Evolutionary conservation across 2,329 filamentous ascomycete genomes (phyloP).

Genomic region (Aspergillus brunneoviolaceus): DNA sequence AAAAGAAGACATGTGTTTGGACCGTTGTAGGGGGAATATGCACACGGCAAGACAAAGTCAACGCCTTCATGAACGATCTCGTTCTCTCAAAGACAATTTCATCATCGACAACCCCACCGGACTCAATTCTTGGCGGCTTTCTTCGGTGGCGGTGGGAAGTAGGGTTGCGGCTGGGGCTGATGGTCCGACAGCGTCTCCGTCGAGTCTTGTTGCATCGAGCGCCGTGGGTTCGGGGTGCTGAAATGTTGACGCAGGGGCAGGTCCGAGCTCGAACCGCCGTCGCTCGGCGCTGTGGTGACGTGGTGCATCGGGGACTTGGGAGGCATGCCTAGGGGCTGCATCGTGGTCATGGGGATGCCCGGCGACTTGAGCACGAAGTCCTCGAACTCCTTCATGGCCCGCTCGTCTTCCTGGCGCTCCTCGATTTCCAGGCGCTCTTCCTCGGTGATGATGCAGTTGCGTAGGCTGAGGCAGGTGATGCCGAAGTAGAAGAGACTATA

Average conservation of each 20-base stretch:
- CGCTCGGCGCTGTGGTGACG: neutral
- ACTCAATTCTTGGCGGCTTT: constrained; percentile 33
- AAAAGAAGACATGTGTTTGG: neutral
- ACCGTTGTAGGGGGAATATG: neutral
- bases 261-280: constrained; percentile 30
- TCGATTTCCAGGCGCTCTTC: constrained; percentile 36
- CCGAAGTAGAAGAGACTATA: constrained; percentile 51
- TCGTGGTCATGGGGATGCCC: constrained; percentile 32
- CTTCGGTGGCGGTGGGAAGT: constrained; percentile 47
- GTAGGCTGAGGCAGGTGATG: constrained; percentile 50
- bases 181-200: constrained; percentile 17
- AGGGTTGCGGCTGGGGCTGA: constrained; percentile 32
- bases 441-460: constrained; percentile 47
- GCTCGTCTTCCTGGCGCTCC: constrained; percentile 38
- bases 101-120: neutral
- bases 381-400: constrained; percentile 42
- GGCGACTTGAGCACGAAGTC: constrained; percentile 43
- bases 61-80: neutral
- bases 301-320: constrained; percentile 33
- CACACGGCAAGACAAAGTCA: neutral
- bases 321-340: constrained; percentile 34
- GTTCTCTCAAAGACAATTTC: neutral
- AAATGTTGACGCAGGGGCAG: constrained; percentile 42
- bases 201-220: constrained; percentile 23
- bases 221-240: constrained; percentile 23